Evolutionary conservation across 148 eudicot genomes (phyloP).

Genomic region (Chenopodium formosanum): DNA sequence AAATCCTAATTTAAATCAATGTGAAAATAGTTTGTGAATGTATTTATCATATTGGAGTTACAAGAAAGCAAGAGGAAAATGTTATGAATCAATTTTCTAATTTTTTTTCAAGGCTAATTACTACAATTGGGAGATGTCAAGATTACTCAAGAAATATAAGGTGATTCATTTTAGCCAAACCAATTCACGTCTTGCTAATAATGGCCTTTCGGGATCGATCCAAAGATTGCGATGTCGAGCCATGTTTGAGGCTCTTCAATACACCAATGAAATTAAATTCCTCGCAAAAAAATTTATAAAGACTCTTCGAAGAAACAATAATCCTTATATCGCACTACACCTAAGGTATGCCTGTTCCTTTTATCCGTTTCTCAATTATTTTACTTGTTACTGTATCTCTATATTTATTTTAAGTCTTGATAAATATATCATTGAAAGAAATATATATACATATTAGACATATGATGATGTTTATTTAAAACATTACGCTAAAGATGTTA

Average conservation of each 20-base stretch:
- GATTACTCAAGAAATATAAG: conserved; percentile 4
- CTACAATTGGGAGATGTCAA: conserved; percentile 24
- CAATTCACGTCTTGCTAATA: conserved; percentile 69
- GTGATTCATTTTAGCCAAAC: conserved; percentile 15
- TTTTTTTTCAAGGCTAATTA: conserved; percentile 19
- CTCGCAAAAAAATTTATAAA: conserved; percentile 43
- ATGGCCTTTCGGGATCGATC: conserved; percentile 47
- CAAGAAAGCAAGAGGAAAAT: no score
- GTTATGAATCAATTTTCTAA: no score
- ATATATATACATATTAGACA: no score
- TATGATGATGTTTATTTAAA: no score
- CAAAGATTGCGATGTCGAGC: conserved; percentile 71
- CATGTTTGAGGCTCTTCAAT: conserved; percentile 54
- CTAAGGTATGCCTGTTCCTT: conserved; percentile 40
- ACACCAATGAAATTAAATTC: conserved; percentile 50
- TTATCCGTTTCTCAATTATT: no score
- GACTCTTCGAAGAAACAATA: conserved; percentile 36
- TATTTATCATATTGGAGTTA: no score
- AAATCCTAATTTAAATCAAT: no score
- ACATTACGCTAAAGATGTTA: no score
- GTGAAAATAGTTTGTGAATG: no score
- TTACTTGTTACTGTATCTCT: no score
- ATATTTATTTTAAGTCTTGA: no score
- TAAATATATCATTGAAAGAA: no score
- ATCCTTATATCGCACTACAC: conserved; percentile 65